phyloP scores from a whole-genome alignment of 495 filamentous ascomycete genomes.

The Talaromyces adpressus region DNA sequence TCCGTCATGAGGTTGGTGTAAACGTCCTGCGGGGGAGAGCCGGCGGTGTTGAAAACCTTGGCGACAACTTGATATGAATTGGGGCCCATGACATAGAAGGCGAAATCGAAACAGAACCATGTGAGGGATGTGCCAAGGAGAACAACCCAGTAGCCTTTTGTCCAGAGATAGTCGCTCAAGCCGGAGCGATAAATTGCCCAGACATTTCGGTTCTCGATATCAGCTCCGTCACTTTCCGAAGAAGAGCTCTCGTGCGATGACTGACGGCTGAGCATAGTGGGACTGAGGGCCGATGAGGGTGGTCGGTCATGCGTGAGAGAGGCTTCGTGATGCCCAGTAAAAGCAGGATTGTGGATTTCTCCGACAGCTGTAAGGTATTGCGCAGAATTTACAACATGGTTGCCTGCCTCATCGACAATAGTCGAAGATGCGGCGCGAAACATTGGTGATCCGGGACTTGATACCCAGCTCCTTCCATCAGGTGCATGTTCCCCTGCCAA shows the following conservation, averaged over 20 bases:
- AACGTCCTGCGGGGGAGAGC: constrained; percentile 17
- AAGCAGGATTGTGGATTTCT: not conserved
- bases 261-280: not conserved
- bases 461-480: not conserved
- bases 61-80: constrained; percentile 34
- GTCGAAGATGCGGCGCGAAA: not conserved
- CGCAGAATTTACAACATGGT: not conserved
- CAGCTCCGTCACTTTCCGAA: not conserved
- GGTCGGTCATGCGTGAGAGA: constrained; percentile 1
- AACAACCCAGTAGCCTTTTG: constrained; percentile 25
- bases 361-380: not conserved
- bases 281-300: not conserved
- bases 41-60: constrained; percentile 24
- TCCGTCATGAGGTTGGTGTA: constrained; percentile 33
- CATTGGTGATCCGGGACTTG: constrained; percentile 1
- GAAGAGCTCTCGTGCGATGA: constrained; percentile 6
- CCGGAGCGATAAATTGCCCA: constrained; percentile 13
- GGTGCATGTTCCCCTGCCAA: not conserved
- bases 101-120: constrained; percentile 36
- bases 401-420: not conserved
- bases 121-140: constrained; percentile 29
- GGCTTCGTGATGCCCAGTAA: not conserved
- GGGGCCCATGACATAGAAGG: constrained; percentile 36
- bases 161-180: constrained; percentile 20
- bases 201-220: constrained; percentile 10